A percentile compares a stretch with the other conserved stretches of the same genome.
These are phyloP conservation scores for Naganishia liquefaciens DNA, from an alignment of 1,284 basidiomycete genomes.

Conservation along the genomic window DNA sequence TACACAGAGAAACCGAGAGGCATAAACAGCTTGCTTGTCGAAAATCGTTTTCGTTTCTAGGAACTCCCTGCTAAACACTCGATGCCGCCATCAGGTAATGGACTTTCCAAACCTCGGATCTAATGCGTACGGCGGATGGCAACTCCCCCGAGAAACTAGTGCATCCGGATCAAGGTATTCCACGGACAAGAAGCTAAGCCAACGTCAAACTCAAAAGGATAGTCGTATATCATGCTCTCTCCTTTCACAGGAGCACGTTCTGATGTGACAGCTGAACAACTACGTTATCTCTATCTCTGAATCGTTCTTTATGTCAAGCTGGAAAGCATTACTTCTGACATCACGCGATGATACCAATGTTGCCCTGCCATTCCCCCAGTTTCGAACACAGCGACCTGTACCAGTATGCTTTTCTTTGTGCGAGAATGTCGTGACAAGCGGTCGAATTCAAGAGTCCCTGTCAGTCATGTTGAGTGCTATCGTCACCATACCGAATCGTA, in stretches of 20 bases:
- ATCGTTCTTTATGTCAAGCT: conserved; percentile 1
- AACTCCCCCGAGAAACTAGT: conserved; percentile 1
- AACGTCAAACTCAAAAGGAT: not conserved
- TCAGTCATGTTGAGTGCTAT: not conserved
- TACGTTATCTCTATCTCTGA: not conserved
- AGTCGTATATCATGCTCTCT: not conserved
- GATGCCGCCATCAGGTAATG: conserved; percentile 1
- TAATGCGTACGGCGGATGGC: conserved; percentile 1
- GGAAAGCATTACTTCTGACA: conserved; percentile 2
- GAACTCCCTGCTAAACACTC: not conserved
- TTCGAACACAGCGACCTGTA: not conserved
- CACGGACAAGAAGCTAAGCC: conserved; percentile 5
- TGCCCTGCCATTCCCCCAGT: not conserved
- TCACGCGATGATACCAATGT: not conserved
- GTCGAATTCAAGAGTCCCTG: not conserved
- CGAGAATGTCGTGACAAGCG: not conserved
- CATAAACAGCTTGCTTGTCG: conserved; percentile 1
- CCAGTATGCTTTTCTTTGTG: not conserved
- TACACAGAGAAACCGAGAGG: conserved; percentile 1
- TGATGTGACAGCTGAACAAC: not conserved
- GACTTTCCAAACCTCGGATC: not conserved
- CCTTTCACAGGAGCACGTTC: conserved; percentile 1
- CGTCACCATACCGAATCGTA: not conserved
- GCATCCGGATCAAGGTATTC: conserved; percentile 4
- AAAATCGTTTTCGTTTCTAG: conserved; percentile 4